These are phyloP conservation scores for Lasiodiplodia hormozganensis DNA, from an alignment of 2,329 filamentous ascomycete species.

Conservation along the genomic window DNA sequence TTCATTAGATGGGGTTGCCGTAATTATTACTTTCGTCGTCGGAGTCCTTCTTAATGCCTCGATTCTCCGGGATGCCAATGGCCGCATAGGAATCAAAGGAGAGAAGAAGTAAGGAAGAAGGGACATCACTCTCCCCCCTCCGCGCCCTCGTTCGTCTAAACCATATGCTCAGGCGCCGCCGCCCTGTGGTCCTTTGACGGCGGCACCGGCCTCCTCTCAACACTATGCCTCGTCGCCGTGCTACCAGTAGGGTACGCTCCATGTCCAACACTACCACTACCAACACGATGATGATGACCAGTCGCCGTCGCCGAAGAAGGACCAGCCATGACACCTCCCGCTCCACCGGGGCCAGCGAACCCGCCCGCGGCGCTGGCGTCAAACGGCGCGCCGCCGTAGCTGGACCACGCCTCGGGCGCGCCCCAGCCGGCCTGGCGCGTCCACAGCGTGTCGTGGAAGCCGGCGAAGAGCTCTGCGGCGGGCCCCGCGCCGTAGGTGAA, in stretches of 20 bases:
- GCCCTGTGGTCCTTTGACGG: slow-evolving; percentile 1
- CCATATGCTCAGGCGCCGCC: not conserved
- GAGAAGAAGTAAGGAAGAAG: not conserved
- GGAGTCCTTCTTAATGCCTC: too few species aligned
- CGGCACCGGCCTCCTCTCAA: slow-evolving; percentile 41
- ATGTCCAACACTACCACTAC: not conserved
- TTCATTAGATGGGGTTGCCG: not conserved
- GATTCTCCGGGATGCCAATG: too few species aligned
- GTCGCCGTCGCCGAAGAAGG: too few species aligned
- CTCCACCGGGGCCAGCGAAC: not conserved
- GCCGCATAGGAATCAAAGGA: not conserved
- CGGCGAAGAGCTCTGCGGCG: slow-evolving; percentile 47
- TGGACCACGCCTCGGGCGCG: slow-evolving; percentile 43
- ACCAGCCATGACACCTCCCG: not conserved
- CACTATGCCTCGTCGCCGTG: slow-evolving; percentile 33
- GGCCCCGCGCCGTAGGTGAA: slow-evolving; percentile 59
- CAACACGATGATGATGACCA: not conserved
- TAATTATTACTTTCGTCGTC: not conserved
- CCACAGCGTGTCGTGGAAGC: slow-evolving; percentile 62
- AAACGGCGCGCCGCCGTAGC: slow-evolving; percentile 51
- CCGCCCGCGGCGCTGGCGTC: slow-evolving; percentile 46
- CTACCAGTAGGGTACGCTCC: not conserved
- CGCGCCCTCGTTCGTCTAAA: too few species aligned
- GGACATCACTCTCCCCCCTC: too few species aligned
- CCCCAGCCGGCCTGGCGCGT: slow-evolving; percentile 70